Base-by-base conservation (phyloP, 2,329 filamentous ascomycete genomes). In the Apiospora pterosperma region DNA sequence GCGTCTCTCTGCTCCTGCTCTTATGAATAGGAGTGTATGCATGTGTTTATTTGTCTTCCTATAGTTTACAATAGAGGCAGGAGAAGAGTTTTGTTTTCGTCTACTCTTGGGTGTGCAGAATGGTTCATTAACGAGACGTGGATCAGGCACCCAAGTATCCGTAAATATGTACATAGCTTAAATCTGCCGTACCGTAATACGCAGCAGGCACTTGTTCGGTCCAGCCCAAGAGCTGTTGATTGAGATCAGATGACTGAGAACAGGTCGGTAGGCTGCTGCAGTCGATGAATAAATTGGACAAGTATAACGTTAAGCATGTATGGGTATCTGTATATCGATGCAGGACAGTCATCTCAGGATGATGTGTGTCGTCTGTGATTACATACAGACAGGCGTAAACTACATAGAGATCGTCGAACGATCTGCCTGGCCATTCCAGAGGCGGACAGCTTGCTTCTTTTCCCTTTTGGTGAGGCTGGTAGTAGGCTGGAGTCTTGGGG, bases 361-460 rank as follows among this genome's bases (percentile, higher is more conserved):
- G 10, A 55, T 34, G 48, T 34, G 48, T 19, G 34, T 55, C 48
- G 48, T 55, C 48, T 25, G 48, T 55, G 48, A 55, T 55, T 55
- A 34, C 28, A 16, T 55, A 34, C 28, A 16, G 28, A 55, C 28
- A 34, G 48, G 28, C 48, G 48, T 28, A 34, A 55, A 34, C n/a
- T n/a, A 34, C 48, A n/a, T 19, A 55, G 48, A 55, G 48, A 55
- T 55, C 48, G 48, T 55, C 48, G 48, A 55, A 28, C 48, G 48
- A 55, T 55, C 48, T 55, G 48, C 48, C 48, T 25, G 48, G 28
- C 14, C 48, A 55, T 34, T 55, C 48, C 48, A 55, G 48, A 55
- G 48, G n/a, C n/a, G n/a, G n/a, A 55, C 48, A 34, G 48, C 48
- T 55, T 55, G 28, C 48, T 55, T 55, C 48, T 55, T 55, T 55